Conservation (phyloP, 257 asterid species). For the Solanum rostratum region DNA sequence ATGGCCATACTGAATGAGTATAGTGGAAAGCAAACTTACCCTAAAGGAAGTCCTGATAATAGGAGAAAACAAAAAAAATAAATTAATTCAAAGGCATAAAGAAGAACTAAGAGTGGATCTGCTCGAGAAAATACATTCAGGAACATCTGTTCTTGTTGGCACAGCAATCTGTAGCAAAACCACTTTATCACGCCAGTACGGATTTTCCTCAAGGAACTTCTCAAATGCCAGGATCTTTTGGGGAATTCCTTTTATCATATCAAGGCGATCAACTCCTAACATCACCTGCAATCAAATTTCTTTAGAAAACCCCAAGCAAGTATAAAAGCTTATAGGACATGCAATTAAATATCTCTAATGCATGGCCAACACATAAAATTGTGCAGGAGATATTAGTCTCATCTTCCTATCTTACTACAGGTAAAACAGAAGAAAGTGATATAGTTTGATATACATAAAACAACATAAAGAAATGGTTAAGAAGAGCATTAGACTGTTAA, state of each 20-base stretch:
- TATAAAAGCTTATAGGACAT: not conserved
- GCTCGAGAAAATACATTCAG: conserved; percentile 59
- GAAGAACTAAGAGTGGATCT: not conserved
- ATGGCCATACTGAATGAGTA: not conserved
- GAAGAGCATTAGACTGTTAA: not conserved
- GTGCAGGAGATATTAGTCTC: not conserved
- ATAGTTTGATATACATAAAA: not conserved
- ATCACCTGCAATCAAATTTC: conserved; percentile 47
- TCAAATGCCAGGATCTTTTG: conserved; percentile 90
- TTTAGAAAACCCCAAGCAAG: not conserved
- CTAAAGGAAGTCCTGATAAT: not conserved
- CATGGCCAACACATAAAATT: not conserved
- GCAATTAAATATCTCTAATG: not conserved
- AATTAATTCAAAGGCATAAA: not conserved
- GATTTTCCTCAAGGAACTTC: conserved; percentile 84
- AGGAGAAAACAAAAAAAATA: not conserved
- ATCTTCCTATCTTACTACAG: not conserved
- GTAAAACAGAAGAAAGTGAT: not conserved
- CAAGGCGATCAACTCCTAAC: conserved; percentile 96
- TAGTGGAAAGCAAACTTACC: not conserved
- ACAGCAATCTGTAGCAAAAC: conserved; percentile 96
- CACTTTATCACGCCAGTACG: conserved; percentile 75
- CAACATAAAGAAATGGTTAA: not conserved
- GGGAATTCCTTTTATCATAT: conserved; percentile 96
- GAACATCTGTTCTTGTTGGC: conserved; percentile 95